Percentiles rank a stretch among this genome's conserved stretches.
Evolutionary conservation across 2,329 filamentous ascomycete species (phyloP).

Genomic region (Samsoniella hepiali): DNA sequence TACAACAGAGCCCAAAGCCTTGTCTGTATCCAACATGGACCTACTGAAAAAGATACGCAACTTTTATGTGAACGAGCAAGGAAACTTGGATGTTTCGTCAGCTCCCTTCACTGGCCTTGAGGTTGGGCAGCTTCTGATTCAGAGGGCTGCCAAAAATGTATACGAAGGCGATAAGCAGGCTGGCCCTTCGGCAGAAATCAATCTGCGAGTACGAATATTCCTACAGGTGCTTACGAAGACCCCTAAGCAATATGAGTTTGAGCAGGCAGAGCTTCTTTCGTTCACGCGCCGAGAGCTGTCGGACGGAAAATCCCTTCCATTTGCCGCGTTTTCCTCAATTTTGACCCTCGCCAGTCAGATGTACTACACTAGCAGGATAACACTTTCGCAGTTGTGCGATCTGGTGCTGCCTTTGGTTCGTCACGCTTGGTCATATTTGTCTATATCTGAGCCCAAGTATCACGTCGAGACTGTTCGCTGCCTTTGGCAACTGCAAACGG

Average conservation of each 20-base stretch:
- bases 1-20: conserved; percentile 5
- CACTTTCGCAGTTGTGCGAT: conserved; percentile 50
- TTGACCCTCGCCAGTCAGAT: conserved; percentile 57
- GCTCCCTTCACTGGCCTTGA: conserved; percentile 57
- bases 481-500: conserved; percentile 79
- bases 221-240: conserved; percentile 55
- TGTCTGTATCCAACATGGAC: conserved; percentile 37
- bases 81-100: conserved; percentile 60
- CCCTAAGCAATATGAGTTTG: conserved; percentile 40
- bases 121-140: conserved; percentile 60
- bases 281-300: conserved; percentile 50
- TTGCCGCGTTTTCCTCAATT: conserved; percentile 56
- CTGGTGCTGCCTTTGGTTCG: conserved; percentile 67
- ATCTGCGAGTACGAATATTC: conserved; percentile 57
- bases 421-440: conserved; percentile 76
- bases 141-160: conserved; percentile 54
- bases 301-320: conserved; percentile 40
- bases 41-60: conserved; percentile 58
- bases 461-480: conserved; percentile 89
- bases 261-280: conserved; percentile 46
- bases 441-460: conserved; percentile 81
- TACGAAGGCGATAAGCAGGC: conserved; percentile 45
- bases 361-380: conserved; percentile 51
- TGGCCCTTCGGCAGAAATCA: conserved; percentile 46
- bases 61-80: conserved; percentile 70